phyloP scores from a whole-genome alignment of 1,284 basidiomycete species.

The Rhodotorula sp. region DNA sequence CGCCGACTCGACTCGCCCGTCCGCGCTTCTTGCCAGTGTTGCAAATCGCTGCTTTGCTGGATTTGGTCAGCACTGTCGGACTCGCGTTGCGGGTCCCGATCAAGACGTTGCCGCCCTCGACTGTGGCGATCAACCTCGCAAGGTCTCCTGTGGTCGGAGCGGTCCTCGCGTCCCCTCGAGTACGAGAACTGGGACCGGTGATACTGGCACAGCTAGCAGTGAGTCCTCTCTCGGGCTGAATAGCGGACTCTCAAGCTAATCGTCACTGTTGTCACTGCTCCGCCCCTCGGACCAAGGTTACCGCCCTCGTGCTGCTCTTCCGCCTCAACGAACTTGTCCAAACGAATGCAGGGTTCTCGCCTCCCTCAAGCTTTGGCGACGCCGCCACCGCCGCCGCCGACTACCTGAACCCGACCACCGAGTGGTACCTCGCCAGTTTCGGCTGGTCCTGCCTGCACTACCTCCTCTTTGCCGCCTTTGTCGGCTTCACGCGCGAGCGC shows the following conservation, averaged over 20 bases:
- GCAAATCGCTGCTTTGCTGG: not conserved
- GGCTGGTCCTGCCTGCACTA: constrained; percentile 17
- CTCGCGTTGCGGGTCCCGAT: not conserved
- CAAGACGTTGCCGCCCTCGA: not conserved
- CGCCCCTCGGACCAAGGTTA: constrained; percentile 5
- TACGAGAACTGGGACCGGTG: constrained; percentile 1
- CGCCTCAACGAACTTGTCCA: constrained; percentile 32
- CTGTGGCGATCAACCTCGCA: constrained; percentile 1
- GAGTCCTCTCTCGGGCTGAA: not conserved
- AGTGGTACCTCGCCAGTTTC: constrained; percentile 27
- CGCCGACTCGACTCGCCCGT: constrained; percentile 1
- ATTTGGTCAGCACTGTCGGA: not conserved
- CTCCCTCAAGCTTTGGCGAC: not conserved
- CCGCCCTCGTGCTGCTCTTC: constrained; percentile 29
- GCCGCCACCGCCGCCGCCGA: too few species aligned
- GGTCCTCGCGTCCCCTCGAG: not conserved
- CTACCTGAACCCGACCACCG: constrained; percentile 13
- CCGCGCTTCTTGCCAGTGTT: constrained; percentile 17
- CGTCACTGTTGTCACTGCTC: not conserved
- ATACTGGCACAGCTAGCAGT: constrained; percentile 19
- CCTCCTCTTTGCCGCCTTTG: constrained; percentile 8
- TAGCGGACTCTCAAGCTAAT: too few species aligned
- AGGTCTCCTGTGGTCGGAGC: constrained; percentile 1
- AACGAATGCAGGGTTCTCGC: not conserved
- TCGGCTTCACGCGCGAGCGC: not conserved